These are phyloP conservation scores for Narthecium ossifragum DNA, from an alignment of 106 monocot species.

Conservation along the genomic window DNA sequence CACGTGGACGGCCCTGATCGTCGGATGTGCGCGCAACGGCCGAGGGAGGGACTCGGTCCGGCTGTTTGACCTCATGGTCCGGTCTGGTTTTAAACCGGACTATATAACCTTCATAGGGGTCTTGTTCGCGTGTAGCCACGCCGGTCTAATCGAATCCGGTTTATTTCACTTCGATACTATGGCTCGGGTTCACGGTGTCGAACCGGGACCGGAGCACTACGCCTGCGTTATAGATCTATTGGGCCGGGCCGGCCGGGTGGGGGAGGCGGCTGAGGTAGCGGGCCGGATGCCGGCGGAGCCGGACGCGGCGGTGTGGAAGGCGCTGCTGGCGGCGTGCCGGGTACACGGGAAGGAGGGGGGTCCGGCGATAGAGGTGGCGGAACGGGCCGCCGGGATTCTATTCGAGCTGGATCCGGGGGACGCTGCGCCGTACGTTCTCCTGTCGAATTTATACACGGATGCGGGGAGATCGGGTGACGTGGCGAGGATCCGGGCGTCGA, in stretches of 20 bases:
- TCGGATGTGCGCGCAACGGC: constrained; percentile 55
- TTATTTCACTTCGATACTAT: constrained; percentile 37
- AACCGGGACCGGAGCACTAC: constrained; percentile 59
- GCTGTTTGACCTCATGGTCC: constrained; percentile 31
- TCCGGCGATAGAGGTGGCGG: constrained; percentile 11
- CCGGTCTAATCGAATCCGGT: constrained; percentile 39
- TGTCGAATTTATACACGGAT: constrained; percentile 46
- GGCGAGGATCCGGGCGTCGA: constrained; percentile 35
- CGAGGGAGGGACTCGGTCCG: constrained; percentile 33
- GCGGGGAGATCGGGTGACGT: constrained; percentile 35
- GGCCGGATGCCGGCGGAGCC: constrained; percentile 8
- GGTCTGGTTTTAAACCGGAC: constrained; percentile 28
- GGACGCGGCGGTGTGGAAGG: constrained; percentile 47
- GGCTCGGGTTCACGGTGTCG: constrained; percentile 26
- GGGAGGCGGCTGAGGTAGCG: constrained; percentile 29
- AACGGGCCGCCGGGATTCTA: constrained; percentile 38
- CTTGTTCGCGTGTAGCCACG: constrained; percentile 67
- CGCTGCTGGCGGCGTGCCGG: constrained; percentile 46
- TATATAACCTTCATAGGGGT: constrained; percentile 56
- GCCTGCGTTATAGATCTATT: constrained; percentile 55
- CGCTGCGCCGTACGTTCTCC: constrained; percentile 39
- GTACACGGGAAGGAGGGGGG: constrained; percentile 25
- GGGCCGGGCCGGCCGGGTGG: constrained; percentile 31
- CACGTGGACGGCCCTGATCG: constrained; percentile 53
- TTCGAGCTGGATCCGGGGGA: constrained; percentile 31